These are phyloP conservation scores for Rubroboletus satanas DNA, from an alignment of 768 basidiomycete species.

Conservation along the genomic window DNA sequence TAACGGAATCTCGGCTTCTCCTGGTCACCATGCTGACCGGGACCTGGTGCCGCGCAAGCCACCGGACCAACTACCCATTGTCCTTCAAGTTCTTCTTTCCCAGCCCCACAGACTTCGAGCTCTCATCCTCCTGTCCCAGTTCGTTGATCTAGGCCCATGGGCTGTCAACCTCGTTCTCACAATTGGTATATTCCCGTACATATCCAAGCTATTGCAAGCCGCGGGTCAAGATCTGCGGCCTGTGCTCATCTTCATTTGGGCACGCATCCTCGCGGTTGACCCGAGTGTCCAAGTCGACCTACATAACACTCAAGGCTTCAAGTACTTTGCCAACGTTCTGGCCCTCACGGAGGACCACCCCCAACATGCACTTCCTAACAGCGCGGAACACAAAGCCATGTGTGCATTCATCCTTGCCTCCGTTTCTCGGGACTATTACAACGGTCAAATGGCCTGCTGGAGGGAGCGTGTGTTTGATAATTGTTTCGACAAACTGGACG, in stretches of 20 bases:
- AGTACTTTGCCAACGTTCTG: constrained; percentile 80
- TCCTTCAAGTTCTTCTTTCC: constrained; percentile 93
- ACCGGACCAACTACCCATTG: constrained; percentile 95
- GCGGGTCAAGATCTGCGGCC: constrained; percentile 94
- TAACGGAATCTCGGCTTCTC: constrained; percentile 5
- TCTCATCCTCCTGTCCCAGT: constrained; percentile 92
- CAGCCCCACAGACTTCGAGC: constrained; percentile 95
- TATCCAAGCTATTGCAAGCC: constrained; percentile 92
- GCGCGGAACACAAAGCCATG: constrained; percentile 96
- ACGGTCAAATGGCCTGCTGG: constrained; percentile 84
- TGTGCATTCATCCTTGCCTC: constrained; percentile 94
- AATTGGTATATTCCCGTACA: constrained; percentile 98
- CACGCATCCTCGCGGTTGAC: constrained; percentile 95
- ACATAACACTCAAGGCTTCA: constrained; percentile 74
- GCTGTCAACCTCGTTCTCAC: constrained; percentile 93
- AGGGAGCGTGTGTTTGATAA: constrained; percentile 79
- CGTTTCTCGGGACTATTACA: constrained; percentile 83
- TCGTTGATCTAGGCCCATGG: constrained; percentile 98
- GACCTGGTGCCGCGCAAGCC: constrained; percentile 81
- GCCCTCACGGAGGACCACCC: constrained; percentile 59
- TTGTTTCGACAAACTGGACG: constrained; percentile 80
- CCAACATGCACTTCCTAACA: constrained; percentile 72
- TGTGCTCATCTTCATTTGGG: constrained; percentile 98
- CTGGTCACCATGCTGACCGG: constrained; percentile 21
- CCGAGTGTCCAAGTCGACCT: constrained; percentile 88